Base-by-base conservation (phyloP, 1,284 basidiomycete genomes). In the Ganoderma resinaceum region DNA sequence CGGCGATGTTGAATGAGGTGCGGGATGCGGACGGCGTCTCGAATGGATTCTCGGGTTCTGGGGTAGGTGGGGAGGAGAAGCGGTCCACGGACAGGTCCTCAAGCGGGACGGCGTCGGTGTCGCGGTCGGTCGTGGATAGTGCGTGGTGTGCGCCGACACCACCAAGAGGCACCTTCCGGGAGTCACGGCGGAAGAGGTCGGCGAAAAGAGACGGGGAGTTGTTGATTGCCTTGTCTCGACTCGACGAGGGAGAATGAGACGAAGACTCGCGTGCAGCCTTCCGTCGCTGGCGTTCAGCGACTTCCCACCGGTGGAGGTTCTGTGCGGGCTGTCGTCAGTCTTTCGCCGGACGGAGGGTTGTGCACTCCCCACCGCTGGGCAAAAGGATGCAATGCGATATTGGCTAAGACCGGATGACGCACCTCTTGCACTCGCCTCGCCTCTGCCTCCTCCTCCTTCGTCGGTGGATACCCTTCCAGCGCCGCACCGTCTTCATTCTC, bases 261-360 rank as follows among this genome's bases (percentile, higher is more conserved):
- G 73, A 67, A 0, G 89, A 88, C 64, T 86, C 88, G 61, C 91
- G 85, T 4, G 84, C 86, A n/a, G 83, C 82, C 78, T 87, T 91
- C 79, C 91, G 86, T 69, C 91, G 85, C 74, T 88, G 87, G 40
- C 90, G 86, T 76, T 94, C 92, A 42, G 86, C 86, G 57, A 87
- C 79, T 72, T 94, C 92, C 93, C 92, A 94, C 52, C 85, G 85
- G 68, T 85, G 84, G 26, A 94, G 82, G 69, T 88, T 94, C 92
- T 94, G 63, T 33, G 55, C 16, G 9, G 61, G 40, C 33, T 31
- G 58, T 61, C 37, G 61, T 62, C 61, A 62, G 29, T n/a, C 12
- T 6, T 61, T 11, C 46, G 12, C 3, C n/a, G 33, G 61, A 31
- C 12, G 11, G 37, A n/a, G 31, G 38, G 35, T 46, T 38, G 62